These are phyloP conservation scores for Pythium dissotocum DNA, from an alignment of 352 stramenopile species.

Conservation along the genomic window DNA sequence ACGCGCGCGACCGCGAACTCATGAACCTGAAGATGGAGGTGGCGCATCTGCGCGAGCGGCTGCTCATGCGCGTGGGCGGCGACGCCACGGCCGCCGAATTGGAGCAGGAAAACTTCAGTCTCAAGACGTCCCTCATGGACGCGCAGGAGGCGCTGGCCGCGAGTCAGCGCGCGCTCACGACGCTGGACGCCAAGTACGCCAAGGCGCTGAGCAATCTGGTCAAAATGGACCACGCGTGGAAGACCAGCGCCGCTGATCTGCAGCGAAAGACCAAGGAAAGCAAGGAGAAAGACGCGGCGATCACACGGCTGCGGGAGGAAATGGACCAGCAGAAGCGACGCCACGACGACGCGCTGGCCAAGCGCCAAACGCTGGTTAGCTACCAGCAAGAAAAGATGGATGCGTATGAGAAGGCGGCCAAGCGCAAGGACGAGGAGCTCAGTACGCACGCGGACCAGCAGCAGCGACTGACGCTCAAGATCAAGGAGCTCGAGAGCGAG, in stretches of 20 bases:
- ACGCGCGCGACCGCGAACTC: slow-evolving; percentile 59
- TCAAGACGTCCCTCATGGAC: slow-evolving; percentile 56
- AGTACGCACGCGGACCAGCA: slow-evolving; percentile 15
- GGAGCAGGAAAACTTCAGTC: slow-evolving; percentile 73
- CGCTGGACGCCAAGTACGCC: slow-evolving; percentile 58
- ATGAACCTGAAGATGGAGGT: slow-evolving; percentile 89
- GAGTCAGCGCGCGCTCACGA: slow-evolving; percentile 43
- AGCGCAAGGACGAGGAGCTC: slow-evolving; percentile 14
- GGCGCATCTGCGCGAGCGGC: slow-evolving; percentile 68
- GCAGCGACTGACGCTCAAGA: slow-evolving; percentile 17
- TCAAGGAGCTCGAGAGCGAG: slow-evolving; percentile 39
- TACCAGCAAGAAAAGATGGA: slow-evolving; percentile 32
- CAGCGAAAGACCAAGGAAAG: slow-evolving; percentile 23
- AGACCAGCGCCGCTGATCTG: slow-evolving; percentile 43
- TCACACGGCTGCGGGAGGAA: slow-evolving; percentile 16
- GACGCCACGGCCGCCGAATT: slow-evolving; percentile 74
- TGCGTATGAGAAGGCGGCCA: slow-evolving; percentile 8
- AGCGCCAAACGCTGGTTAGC: slow-evolving; percentile 19
- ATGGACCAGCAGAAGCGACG: slow-evolving; percentile 31
- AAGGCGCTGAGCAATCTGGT: slow-evolving; percentile 71
- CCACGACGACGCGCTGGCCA: slow-evolving; percentile 20
- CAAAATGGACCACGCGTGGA: slow-evolving; percentile 76
- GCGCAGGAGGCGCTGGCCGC: slow-evolving; percentile 47
- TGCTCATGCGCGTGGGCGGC: slow-evolving; percentile 71
- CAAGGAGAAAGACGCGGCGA: slow-evolving; percentile 11